Evolutionary conservation across 225 moss, liverwort and hornwort genomes (phyloP).

Genomic region (Bryum argenteum): DNA sequence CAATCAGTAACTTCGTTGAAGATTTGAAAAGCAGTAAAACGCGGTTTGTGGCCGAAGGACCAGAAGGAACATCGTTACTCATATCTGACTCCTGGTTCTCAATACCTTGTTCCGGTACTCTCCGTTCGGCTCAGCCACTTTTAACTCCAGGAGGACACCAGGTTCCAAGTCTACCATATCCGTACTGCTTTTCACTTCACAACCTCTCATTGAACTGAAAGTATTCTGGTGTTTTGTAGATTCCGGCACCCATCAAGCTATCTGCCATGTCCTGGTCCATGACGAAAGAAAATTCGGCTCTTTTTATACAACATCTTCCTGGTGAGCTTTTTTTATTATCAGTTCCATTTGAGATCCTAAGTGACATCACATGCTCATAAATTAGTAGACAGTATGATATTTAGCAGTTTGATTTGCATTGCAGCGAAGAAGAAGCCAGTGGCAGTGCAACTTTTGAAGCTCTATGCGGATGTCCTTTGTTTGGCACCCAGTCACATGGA

Average conservation of each 20-base stretch:
- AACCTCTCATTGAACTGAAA: background rate
- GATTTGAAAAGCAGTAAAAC: constrained; percentile 64
- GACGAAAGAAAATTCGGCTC: constrained; percentile 40
- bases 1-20: constrained; percentile 52
- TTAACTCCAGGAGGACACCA: constrained; percentile 65
- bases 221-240: constrained; percentile 35
- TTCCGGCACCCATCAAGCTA: constrained; percentile 69
- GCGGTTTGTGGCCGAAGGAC: constrained; percentile 66
- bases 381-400: no score
- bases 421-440: constrained; percentile 59
- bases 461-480: constrained; percentile 86
- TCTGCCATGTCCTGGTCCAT: constrained; percentile 63
- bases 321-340: constrained; percentile 50
- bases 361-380: no score
- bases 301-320: constrained; percentile 71
- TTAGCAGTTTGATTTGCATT: constrained; percentile 17
- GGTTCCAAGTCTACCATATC: constrained; percentile 29
- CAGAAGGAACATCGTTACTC: constrained; percentile 54
- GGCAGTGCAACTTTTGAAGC: constrained; percentile 76
- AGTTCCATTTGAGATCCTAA: no score
- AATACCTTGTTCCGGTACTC: constrained; percentile 52
- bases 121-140: constrained; percentile 58
- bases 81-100: constrained; percentile 32
- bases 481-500: constrained; percentile 69
- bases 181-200: background rate